Evolutionary conservation across 768 basidiomycete genomes (phyloP), one percentile per base, ranked within the genome.

Genomic region (Strobilomyces confusus): DNA sequence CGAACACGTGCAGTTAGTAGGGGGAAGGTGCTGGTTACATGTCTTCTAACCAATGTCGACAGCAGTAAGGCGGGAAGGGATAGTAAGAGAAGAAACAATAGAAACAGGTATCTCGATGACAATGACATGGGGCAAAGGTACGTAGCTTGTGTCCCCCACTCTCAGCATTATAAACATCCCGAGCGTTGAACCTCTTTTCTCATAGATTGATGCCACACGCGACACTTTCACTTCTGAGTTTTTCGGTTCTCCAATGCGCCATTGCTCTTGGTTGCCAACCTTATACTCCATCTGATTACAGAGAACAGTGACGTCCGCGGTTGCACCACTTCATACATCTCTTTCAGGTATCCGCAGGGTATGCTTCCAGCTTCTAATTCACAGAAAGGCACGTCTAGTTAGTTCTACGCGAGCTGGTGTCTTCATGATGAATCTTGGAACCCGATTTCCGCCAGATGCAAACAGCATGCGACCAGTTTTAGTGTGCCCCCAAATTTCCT

Each of bases 1-100:
- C 15, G 20, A 30, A 50, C 64, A 64, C 64, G 64, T 61, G 62
- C 40, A 57, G 22, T 41, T 25, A 26, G 47, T 48, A 25, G 12
- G 19, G 19, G 6, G 19, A 44, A 22, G 20, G 32, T 17, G 25
- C 56, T 52, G 4, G 36, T 5, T 12, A 14, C 40, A 37, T 47
- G 19, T 11, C 42, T 15, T 45, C 54, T 49, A 37, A 51, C 43
- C 38, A 4, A 33, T 43, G 26, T 52, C 26, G 38, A 38, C n/a
- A 26, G 11, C 17, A 38, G 36, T 37, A 46, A 12, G 14, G 25
- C 19, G 4, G 36, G 22, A 34, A 56, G 26, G 20, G 42, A 43
- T 7, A 44, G 1, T 14, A 61, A 20, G 17, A 60, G 37, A 29
- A 66, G 50, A 36, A 58, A 57, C 34, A 65, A 30, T 32, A 66